Conservation (phyloP, 2,329 filamentous ascomycete genomes). For the Verticillium nubilum region DNA sequence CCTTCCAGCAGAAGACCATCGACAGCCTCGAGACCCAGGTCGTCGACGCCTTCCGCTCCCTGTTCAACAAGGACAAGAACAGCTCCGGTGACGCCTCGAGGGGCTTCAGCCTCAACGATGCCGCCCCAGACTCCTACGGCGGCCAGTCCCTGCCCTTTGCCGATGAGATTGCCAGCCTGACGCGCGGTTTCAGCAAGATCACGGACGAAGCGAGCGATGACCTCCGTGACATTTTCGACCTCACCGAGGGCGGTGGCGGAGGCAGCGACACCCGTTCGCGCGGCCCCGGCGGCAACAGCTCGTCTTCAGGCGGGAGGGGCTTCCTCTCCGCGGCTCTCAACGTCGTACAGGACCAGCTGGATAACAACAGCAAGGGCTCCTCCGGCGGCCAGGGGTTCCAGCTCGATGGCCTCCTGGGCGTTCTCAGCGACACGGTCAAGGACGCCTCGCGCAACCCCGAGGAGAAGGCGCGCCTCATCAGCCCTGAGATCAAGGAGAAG, state of each 20-base stretch:
- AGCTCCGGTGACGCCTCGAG: constrained; percentile 13
- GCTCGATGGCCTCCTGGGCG: constrained; percentile 36
- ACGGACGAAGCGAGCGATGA: constrained; percentile 36
- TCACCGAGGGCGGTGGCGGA: constrained; percentile 27
- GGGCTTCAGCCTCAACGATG: constrained; percentile 21
- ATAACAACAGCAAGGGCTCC: constrained; percentile 18
- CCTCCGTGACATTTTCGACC: constrained; percentile 35
- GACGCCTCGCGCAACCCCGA: constrained; percentile 39
- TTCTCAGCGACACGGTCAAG: constrained; percentile 36
- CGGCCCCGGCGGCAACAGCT: constrained; percentile 9
- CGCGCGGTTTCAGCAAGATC: constrained; percentile 32
- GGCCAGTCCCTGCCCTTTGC: constrained; percentile 37
- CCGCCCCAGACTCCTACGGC: constrained; percentile 34
- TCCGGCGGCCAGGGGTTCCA: constrained; percentile 25
- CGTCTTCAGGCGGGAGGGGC: constrained; percentile 24
- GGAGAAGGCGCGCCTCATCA: constrained; percentile 38
- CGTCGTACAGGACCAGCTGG: constrained; percentile 33
- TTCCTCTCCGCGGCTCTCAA: constrained; percentile 36
- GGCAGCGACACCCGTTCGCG: constrained; percentile 19
- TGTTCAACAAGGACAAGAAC: constrained; percentile 30
- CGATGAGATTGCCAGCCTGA: constrained; percentile 35
- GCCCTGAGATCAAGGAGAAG: constrained; percentile 39
- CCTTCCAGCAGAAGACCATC: constrained; percentile 38
- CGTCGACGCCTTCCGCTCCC: constrained; percentile 36
- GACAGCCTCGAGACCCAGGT: constrained; percentile 38